Percentiles rank a stretch among this genome's conserved stretches.
phyloP scores from a whole-genome alignment of 2,329 filamentous ascomycete genomes.

The Anthostomella pinea region DNA sequence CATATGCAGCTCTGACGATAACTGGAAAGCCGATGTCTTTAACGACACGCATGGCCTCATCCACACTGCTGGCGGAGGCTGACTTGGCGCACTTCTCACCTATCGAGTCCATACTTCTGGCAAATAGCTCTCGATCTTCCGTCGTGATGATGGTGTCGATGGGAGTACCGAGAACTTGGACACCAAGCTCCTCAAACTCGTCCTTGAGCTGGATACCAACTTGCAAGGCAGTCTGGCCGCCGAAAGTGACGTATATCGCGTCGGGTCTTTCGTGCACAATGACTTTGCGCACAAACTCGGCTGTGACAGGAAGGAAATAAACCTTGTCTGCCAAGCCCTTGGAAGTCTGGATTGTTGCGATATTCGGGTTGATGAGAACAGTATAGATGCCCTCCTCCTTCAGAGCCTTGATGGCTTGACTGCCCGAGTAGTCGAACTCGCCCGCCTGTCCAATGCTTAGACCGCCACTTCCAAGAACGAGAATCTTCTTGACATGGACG shows the following conservation, averaged over 20 bases:
- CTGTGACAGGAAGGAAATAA: slow-evolving; percentile 95
- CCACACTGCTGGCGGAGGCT: slow-evolving; percentile 81
- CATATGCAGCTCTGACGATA: slow-evolving; percentile 95
- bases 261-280: slow-evolving; percentile 93
- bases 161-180: slow-evolving; percentile 91
- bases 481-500: slow-evolving; percentile 87
- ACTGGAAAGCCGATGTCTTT: slow-evolving; percentile 93
- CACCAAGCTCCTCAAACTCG: slow-evolving; percentile 88
- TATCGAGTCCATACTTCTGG: slow-evolving; percentile 97
- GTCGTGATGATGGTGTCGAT: slow-evolving; percentile 99
- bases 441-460: slow-evolving; percentile 96
- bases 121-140: slow-evolving; percentile 95
- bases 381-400: slow-evolving; percentile 98
- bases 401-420: slow-evolving; percentile 95
- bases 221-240: slow-evolving; percentile 93
- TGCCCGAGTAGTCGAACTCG: slow-evolving; percentile 98
- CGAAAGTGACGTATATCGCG: slow-evolving; percentile 96
- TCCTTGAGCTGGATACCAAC: slow-evolving; percentile 98
- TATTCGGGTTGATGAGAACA: slow-evolving; percentile 97
- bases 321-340: slow-evolving; percentile 98
- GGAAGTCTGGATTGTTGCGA: slow-evolving; percentile 97
- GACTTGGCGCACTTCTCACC: slow-evolving; percentile 98
- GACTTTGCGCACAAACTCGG: slow-evolving; percentile 96
- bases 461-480: slow-evolving; percentile 91
- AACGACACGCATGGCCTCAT: slow-evolving; percentile 85